Conservation (phyloP, 2,329 filamentous ascomycete genomes). For the Cercospora zeae-maydis region DNA sequence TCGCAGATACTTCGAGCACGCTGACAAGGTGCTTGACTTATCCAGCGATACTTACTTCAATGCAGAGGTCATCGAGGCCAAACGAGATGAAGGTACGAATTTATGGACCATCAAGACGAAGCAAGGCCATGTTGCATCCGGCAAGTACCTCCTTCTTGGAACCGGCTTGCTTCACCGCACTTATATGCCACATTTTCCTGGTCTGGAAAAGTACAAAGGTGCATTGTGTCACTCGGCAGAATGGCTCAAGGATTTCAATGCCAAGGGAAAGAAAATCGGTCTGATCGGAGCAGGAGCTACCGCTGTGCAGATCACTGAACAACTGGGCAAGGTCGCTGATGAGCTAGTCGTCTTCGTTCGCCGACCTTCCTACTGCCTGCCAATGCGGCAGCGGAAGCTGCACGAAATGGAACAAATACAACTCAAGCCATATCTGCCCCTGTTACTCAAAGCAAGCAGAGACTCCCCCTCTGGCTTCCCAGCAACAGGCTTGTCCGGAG, state of each 20-base stretch:
- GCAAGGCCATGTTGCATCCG: slow-evolving; percentile 40
- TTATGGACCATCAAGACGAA: slow-evolving; percentile 53
- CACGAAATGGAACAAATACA: slow-evolving; percentile 51
- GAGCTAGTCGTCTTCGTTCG: slow-evolving; percentile 61
- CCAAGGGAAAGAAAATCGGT: slow-evolving; percentile 39
- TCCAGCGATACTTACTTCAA: slow-evolving; percentile 58
- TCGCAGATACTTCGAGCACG: slow-evolving; percentile 57
- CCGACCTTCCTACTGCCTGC: slow-evolving; percentile 62
- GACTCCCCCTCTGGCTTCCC: slow-evolving; percentile 50
- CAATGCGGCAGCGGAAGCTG: slow-evolving; percentile 51
- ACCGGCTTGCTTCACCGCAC: slow-evolving; percentile 40
- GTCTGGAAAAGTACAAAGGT: slow-evolving; percentile 41
- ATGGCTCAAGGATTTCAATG: slow-evolving; percentile 38
- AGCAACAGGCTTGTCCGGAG: slow-evolving; percentile 51
- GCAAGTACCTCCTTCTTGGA: slow-evolving; percentile 39
- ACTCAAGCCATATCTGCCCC: slow-evolving; percentile 42
- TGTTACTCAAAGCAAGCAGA: slow-evolving; percentile 44
- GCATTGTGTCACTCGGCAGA: slow-evolving; percentile 40
- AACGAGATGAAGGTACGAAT: slow-evolving; percentile 48
- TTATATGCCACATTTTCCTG: slow-evolving; percentile 39
- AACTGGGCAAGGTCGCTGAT: slow-evolving; percentile 31
- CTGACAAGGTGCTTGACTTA: slow-evolving; percentile 54
- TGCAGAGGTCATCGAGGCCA: slow-evolving; percentile 52
- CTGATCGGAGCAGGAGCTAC: slow-evolving; percentile 45
- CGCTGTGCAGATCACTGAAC: slow-evolving; percentile 41